A percentile compares a stretch with the other conserved stretches of the same genome.
These are phyloP conservation scores for Penicillium atrosanguineum DNA, from an alignment of 495 filamentous ascomycete species.

Conservation along the genomic window DNA sequence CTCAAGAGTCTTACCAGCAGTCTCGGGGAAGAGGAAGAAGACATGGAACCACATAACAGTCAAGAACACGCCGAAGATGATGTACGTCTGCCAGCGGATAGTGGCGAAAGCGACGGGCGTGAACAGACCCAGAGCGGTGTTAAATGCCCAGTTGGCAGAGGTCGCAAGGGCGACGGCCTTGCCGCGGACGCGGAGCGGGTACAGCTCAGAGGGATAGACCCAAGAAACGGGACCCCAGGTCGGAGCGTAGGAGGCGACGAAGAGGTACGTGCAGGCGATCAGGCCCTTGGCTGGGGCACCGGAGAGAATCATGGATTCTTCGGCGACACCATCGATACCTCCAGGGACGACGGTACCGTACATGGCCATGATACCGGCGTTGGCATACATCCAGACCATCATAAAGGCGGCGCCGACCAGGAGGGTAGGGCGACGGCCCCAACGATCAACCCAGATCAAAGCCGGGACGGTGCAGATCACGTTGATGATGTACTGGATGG, in stretches of 20 bases:
- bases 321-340: slow-evolving; percentile 35
- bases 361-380: slow-evolving; percentile 60
- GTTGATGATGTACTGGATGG: slow-evolving; percentile 69
- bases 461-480: slow-evolving; percentile 52
- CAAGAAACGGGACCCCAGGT: slow-evolving; percentile 64
- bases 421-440: slow-evolving; percentile 61
- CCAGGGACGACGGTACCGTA: slow-evolving; percentile 50
- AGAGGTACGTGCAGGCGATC: slow-evolving; percentile 66
- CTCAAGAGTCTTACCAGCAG: slow-evolving; percentile 75
- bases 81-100: slow-evolving; percentile 71
- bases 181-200: slow-evolving; percentile 59
- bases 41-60: slow-evolving; percentile 65
- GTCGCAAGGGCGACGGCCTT: slow-evolving; percentile 67
- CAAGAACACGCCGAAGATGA: slow-evolving; percentile 74
- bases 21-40: slow-evolving; percentile 83
- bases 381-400: slow-evolving; percentile 65
- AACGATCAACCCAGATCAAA: slow-evolving; percentile 57
- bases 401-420: slow-evolving; percentile 65
- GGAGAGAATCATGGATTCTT: slow-evolving; percentile 36
- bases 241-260: slow-evolving; percentile 55
- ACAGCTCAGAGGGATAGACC: slow-evolving; percentile 67
- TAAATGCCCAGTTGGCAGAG: slow-evolving; percentile 73
- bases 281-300: slow-evolving; percentile 50
- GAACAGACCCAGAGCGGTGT: slow-evolving; percentile 75
- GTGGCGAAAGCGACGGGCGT: slow-evolving; percentile 66